These are phyloP conservation scores for Pseudogymnoascus sp. DNA, from an alignment of 2,329 filamentous ascomycete genomes.

Conservation along the genomic window DNA sequence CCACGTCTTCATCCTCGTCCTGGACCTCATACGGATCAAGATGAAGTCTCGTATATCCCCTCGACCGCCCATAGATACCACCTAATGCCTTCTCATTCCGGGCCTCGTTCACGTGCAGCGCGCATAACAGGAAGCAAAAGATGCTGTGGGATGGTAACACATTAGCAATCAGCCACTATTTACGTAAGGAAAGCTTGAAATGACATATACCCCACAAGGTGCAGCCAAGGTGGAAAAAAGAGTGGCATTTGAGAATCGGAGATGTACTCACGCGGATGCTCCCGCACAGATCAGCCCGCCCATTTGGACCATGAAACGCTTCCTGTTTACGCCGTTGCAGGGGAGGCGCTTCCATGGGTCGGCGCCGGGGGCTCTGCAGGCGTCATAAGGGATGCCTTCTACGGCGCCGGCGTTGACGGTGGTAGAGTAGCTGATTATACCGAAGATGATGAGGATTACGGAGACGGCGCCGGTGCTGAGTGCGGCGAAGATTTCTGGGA, in stretches of 20 bases:
- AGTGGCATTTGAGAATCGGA: not conserved
- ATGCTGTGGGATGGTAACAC: not conserved
- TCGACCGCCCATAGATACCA: not conserved
- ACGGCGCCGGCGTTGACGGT: not conserved
- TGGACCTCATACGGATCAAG: slow-evolving; percentile 4
- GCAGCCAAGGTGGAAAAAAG: not conserved
- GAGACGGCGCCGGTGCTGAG: not conserved
- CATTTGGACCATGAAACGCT: not conserved
- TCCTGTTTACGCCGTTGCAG: not conserved
- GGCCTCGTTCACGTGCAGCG: not conserved
- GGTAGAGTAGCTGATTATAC: not conserved
- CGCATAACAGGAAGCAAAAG: not conserved
- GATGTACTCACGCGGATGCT: not conserved
- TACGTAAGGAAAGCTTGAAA: slow-evolving; percentile 1
- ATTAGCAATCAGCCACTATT: not conserved
- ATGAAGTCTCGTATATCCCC: slow-evolving; percentile 2
- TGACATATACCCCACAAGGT: not conserved
- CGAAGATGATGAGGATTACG: not conserved
- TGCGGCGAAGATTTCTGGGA: not conserved
- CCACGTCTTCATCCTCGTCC: slow-evolving; percentile 4
- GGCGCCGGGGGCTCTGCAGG: not conserved
- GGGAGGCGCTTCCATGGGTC: slow-evolving; percentile 1
- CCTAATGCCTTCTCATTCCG: not conserved
- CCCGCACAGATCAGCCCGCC: not conserved
- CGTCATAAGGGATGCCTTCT: not conserved